Conservation (phyloP, 495 filamentous ascomycete genomes). For the Xylaria nigripes region DNA sequence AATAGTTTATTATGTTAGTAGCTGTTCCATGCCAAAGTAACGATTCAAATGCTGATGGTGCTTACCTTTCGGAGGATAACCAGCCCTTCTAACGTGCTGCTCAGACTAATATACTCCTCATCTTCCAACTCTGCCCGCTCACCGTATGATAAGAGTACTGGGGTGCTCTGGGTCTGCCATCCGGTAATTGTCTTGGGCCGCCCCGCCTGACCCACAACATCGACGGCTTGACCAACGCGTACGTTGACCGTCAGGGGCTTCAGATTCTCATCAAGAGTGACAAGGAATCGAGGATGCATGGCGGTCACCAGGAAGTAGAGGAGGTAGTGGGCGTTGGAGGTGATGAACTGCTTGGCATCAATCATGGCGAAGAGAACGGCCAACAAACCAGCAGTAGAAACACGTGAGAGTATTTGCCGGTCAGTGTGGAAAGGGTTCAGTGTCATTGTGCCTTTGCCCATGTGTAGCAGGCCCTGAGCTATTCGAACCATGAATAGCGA, state of each 20-base stretch:
- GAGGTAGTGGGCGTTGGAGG: slow-evolving; percentile 81
- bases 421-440: slow-evolving; percentile 98
- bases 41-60: neutral
- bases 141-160: slow-evolving; percentile 83
- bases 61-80: slow-evolving; percentile 93
- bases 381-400: slow-evolving; percentile 82
- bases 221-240: slow-evolving; percentile 92
- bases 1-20: slow-evolving; percentile 16
- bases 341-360: slow-evolving; percentile 90
- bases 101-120: slow-evolving; percentile 89
- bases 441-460: slow-evolving; percentile 97
- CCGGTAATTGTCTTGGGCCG: slow-evolving; percentile 98
- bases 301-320: slow-evolving; percentile 97
- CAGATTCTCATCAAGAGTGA: slow-evolving; percentile 90
- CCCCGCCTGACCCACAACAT: slow-evolving; percentile 95
- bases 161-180: slow-evolving; percentile 98
- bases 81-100: slow-evolving; percentile 84
- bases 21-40: neutral
- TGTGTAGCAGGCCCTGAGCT: slow-evolving; percentile 92
- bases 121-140: slow-evolving; percentile 96
- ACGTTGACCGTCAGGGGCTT: slow-evolving; percentile 94
- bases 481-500: slow-evolving; percentile 98
- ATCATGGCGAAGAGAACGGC: slow-evolving; percentile 86
- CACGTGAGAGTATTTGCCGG: slow-evolving; percentile 85
- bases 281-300: slow-evolving; percentile 92